Conservation (phyloP, 2,329 filamentous ascomycete species). For the Colletotrichum sp. region DNA sequence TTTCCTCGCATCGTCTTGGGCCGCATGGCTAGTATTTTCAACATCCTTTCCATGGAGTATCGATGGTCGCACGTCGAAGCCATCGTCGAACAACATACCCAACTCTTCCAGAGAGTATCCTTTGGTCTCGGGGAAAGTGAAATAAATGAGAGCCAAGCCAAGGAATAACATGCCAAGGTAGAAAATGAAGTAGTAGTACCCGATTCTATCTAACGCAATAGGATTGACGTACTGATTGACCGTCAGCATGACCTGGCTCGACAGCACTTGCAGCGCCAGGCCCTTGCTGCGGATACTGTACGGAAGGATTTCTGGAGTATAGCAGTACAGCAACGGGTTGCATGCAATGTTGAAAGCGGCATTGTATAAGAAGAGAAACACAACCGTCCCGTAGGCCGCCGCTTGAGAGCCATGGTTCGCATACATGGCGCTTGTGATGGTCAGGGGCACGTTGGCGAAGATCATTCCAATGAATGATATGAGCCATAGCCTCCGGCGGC, state of each 20-base stretch:
- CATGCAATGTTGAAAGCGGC: slow-evolving; percentile 41
- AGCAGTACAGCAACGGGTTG: slow-evolving; percentile 36
- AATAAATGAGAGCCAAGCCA: slow-evolving; percentile 26
- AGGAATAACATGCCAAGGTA: slow-evolving; percentile 36
- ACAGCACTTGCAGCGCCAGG: not conserved
- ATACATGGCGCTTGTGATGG: slow-evolving; percentile 21
- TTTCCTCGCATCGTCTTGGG: not conserved
- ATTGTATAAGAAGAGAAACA: slow-evolving; percentile 41
- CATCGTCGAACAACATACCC: not conserved
- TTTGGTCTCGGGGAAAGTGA: slow-evolving; percentile 33
- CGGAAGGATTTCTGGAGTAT: slow-evolving; percentile 31
- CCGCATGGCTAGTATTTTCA: not conserved
- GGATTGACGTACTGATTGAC: slow-evolving; percentile 43
- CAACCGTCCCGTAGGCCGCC: slow-evolving; percentile 24
- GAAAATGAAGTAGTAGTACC: slow-evolving; percentile 50
- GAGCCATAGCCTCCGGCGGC: slow-evolving; percentile 28
- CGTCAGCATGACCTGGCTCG: not conserved
- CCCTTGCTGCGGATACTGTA: slow-evolving; percentile 20
- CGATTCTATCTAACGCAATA: slow-evolving; percentile 42
- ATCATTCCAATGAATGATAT: slow-evolving; percentile 22
- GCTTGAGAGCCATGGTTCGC: slow-evolving; percentile 6
- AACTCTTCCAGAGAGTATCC: slow-evolving; percentile 44
- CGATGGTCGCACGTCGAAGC: not conserved
- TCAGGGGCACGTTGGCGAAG: slow-evolving; percentile 14
- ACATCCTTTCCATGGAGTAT: not conserved